Evolutionary conservation across 2,329 filamentous ascomycete species (phyloP).

Genomic region (Colletotrichum sp.): DNA sequence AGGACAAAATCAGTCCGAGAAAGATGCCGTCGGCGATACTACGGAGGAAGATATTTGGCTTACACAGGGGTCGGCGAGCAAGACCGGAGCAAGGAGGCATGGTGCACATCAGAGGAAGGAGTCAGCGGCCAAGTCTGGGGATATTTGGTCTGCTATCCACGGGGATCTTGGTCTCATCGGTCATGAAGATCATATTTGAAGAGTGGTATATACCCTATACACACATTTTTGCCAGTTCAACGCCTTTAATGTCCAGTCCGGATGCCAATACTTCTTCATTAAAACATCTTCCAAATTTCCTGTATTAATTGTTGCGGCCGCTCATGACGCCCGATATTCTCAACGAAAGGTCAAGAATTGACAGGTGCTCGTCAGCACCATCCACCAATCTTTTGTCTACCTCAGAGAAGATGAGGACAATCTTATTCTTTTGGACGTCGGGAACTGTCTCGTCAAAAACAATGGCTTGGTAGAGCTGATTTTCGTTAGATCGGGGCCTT

Average conservation of each 20-base stretch:
- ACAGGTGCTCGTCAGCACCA: slow-evolving; percentile 93
- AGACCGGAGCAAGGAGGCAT: slow-evolving; percentile 29
- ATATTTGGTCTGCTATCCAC: slow-evolving; percentile 57
- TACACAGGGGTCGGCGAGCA: slow-evolving; percentile 29
- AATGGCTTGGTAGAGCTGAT: slow-evolving; percentile 78
- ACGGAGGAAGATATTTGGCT: slow-evolving; percentile 42
- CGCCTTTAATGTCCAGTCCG: slow-evolving; percentile 3
- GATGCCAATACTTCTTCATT: not conserved
- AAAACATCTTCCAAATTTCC: not conserved
- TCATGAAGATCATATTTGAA: slow-evolving; percentile 30
- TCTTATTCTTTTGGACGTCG: slow-evolving; percentile 87
- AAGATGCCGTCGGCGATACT: slow-evolving; percentile 24
- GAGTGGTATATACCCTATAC: slow-evolving; percentile 5
- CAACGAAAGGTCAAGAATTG: slow-evolving; percentile 83
- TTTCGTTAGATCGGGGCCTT: slow-evolving; percentile 2
- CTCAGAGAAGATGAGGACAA: slow-evolving; percentile 89
- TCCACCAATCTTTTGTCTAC: slow-evolving; percentile 94
- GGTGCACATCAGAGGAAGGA: slow-evolving; percentile 22
- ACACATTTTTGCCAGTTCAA: slow-evolving; percentile 1
- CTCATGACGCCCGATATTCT: slow-evolving; percentile 78
- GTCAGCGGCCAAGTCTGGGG: slow-evolving; percentile 30
- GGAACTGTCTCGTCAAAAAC: slow-evolving; percentile 84
- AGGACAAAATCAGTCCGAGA: slow-evolving; percentile 35
- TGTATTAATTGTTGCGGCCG: slow-evolving; percentile 33
- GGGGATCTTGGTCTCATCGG: slow-evolving; percentile 60